Conservation (phyloP, 352 stramenopile species). For the Lagenidium sp. region DNA sequence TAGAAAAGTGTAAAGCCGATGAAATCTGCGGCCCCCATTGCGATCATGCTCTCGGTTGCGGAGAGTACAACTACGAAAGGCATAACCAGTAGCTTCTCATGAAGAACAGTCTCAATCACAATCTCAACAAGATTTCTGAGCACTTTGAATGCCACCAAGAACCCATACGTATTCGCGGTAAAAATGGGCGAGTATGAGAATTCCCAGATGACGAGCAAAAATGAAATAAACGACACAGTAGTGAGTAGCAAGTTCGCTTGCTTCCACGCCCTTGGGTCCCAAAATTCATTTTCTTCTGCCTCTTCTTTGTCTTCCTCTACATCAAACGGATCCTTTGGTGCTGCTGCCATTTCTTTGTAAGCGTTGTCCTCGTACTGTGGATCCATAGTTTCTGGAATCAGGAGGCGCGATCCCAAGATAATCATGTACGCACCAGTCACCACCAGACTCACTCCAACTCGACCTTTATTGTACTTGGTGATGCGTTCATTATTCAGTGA, state of each 20-base stretch:
- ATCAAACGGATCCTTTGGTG: slow-evolving; percentile 39
- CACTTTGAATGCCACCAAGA: slow-evolving; percentile 89
- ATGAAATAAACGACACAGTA: slow-evolving; percentile 72
- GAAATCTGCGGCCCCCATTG: slow-evolving; percentile 93
- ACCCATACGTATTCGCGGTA: slow-evolving; percentile 87
- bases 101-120: slow-evolving; percentile 76
- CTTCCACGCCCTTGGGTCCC: slow-evolving; percentile 85
- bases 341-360: slow-evolving; percentile 50
- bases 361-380: slow-evolving; percentile 69
- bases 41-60: slow-evolving; percentile 90
- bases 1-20: slow-evolving; percentile 94
- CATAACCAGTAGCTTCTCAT: slow-evolving; percentile 88
- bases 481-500: slow-evolving; percentile 71
- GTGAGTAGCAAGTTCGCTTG: slow-evolving; percentile 86
- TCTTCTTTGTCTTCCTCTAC: slow-evolving; percentile 42
- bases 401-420: slow-evolving; percentile 40
- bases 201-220: slow-evolving; percentile 93
- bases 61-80: slow-evolving; percentile 89
- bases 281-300: slow-evolving; percentile 66
- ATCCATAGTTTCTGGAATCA: slow-evolving; percentile 84
- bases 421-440: slow-evolving; percentile 79
- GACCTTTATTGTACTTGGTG: slow-evolving; percentile 76
- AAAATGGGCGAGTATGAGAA: slow-evolving; percentile 95
- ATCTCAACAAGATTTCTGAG: slow-evolving; percentile 76
- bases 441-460: slow-evolving; percentile 80